phyloP scores from a whole-genome alignment of 805 yeast genomes.

The Middelhovenomyces tepae region DNA sequence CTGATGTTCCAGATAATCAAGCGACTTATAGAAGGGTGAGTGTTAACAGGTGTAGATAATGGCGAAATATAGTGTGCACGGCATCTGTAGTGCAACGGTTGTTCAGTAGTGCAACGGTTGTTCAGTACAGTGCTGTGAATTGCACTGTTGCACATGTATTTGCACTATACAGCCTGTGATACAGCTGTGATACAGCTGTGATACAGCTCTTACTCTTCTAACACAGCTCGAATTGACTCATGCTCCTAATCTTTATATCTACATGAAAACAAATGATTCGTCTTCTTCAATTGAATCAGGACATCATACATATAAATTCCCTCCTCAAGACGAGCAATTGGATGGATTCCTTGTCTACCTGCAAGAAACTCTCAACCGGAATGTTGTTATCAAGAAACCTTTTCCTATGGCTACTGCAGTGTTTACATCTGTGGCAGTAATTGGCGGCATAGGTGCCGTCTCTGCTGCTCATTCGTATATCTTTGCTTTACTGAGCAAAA shows the following conservation, averaged over 20 bases:
- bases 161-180: too few relatives aligned
- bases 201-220: too few relatives aligned
- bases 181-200: conserved; percentile 1
- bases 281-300: conserved; percentile 20
- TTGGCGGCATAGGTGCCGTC: conserved; percentile 9
- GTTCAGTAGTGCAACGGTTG: conserved; percentile 24
- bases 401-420: conserved; percentile 21
- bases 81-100: too few relatives aligned
- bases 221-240: conserved; percentile 53
- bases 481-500: conserved; percentile 36
- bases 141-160: too few relatives aligned
- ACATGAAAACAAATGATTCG: conserved; percentile 40
- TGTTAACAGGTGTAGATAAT: too few relatives aligned
- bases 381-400: conserved; percentile 25
- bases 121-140: too few relatives aligned
- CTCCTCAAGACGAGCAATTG: conserved; percentile 21
- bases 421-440: conserved; percentile 8
- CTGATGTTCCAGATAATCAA: conserved; percentile 59
- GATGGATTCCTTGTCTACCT: conserved; percentile 13
- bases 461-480: conserved; percentile 4
- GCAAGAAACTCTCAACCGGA: conserved; percentile 16
- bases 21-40: conserved; percentile 42
- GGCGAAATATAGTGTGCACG: too few relatives aligned
- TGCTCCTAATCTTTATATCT: conserved; percentile 70
- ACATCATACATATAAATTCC: conserved; percentile 21